Conservation (phyloP, 192 early-diverging fungal genomes). For the Hyaloraphidium curvatum region DNA sequence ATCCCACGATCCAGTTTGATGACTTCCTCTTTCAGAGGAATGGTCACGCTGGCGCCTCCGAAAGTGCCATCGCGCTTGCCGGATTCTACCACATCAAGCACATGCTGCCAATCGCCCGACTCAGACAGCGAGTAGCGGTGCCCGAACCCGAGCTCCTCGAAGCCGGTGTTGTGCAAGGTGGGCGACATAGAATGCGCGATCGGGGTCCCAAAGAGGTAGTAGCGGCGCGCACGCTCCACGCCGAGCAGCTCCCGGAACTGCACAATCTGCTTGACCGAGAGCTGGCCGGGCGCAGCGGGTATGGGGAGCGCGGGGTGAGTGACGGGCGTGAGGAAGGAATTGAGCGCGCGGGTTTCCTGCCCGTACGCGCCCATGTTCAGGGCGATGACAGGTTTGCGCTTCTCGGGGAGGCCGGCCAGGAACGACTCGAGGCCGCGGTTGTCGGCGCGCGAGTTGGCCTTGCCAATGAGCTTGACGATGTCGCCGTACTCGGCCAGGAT, state of each 20-base stretch:
- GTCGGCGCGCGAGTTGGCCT: constrained; percentile 50
- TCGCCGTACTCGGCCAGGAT: constrained; percentile 37
- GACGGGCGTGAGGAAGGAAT: constrained; percentile 81
- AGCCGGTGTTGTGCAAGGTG: constrained; percentile 79
- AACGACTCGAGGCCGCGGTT: constrained; percentile 67
- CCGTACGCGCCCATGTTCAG: constrained; percentile 84
- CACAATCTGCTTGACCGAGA: constrained; percentile 62
- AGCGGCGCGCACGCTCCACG: constrained; percentile 38
- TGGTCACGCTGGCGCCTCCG: constrained; percentile 90
- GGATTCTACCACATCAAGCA: constrained; percentile 13
- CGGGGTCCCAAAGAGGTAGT: constrained; percentile 76
- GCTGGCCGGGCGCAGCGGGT: constrained; percentile 84
- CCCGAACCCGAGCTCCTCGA: constrained; percentile 64
- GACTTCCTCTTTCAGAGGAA: constrained; percentile 82
- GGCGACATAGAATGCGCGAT: constrained; percentile 83
- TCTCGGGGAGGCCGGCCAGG: constrained; percentile 18
- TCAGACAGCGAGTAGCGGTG: constrained; percentile 60
- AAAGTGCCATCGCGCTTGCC: constrained; percentile 29
- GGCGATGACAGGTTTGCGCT: constrained; percentile 61
- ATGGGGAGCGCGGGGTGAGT: constrained; percentile 63
- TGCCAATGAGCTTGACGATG: constrained; percentile 83
- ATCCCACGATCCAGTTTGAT: constrained; percentile 38
- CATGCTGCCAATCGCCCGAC: constrained; percentile 12
- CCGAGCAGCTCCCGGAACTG: constrained; percentile 49
- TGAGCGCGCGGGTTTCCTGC: constrained; percentile 76